Conservation (phyloP, 495 filamentous ascomycete genomes). For the Evansstolkia leycettana region DNA sequence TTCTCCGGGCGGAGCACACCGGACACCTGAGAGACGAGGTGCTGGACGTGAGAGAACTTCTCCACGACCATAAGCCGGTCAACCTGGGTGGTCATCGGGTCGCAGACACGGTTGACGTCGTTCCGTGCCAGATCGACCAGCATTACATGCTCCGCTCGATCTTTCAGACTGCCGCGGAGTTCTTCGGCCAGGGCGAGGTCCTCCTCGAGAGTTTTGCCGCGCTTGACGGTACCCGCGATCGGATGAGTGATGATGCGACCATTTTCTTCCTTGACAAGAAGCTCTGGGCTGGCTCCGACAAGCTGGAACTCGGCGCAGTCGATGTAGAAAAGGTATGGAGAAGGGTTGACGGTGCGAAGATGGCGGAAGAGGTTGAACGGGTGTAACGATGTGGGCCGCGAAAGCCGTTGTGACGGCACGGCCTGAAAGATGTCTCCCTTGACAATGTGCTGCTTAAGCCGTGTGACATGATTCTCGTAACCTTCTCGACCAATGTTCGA, state of each 20-base stretch:
- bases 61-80: slow-evolving; percentile 94
- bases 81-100: slow-evolving; percentile 75
- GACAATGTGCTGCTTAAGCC: slow-evolving; percentile 75
- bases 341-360: slow-evolving; percentile 88
- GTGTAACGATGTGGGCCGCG: slow-evolving; percentile 77
- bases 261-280: slow-evolving; percentile 79
- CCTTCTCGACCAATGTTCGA: slow-evolving; percentile 86
- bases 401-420: slow-evolving; percentile 86
- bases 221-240: slow-evolving; percentile 87
- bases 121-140: slow-evolving; percentile 95
- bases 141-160: slow-evolving; percentile 98
- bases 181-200: slow-evolving; percentile 70
- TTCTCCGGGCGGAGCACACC: slow-evolving; percentile 70
- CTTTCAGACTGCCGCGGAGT: slow-evolving; percentile 72
- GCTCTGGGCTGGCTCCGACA: slow-evolving; percentile 85
- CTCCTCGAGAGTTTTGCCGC: slow-evolving; percentile 67
- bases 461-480: slow-evolving; percentile 75
- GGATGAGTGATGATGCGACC: slow-evolving; percentile 92
- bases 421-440: slow-evolving; percentile 94
- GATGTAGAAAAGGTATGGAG: slow-evolving; percentile 93
- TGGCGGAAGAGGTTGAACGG: slow-evolving; percentile 98
- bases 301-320: slow-evolving; percentile 86
- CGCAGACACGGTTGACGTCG: slow-evolving; percentile 92
- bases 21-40: slow-evolving; percentile 88
- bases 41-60: slow-evolving; percentile 92